Conservation (phyloP, 306 rosid species). For the Abrus pulchellus region DNA sequence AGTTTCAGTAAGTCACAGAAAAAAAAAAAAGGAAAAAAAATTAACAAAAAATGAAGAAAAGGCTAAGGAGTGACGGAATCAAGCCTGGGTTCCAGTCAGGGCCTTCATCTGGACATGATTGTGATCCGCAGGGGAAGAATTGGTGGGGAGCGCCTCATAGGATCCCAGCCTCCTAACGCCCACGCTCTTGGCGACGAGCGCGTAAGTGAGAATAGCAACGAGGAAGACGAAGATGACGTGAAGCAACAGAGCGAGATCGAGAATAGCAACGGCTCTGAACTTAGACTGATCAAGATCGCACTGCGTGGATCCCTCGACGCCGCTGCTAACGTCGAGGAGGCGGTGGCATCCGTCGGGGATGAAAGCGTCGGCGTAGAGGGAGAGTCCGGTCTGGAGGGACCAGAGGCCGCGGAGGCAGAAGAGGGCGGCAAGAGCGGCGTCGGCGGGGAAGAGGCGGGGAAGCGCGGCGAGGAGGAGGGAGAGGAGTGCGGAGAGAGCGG, state of each 20-base stretch:
- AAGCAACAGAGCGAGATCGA: constrained; percentile 76
- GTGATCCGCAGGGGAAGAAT: constrained; percentile 60
- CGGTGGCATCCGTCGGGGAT: constrained; percentile 94
- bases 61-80: constrained; percentile 39
- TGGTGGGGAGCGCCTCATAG: constrained; percentile 75
- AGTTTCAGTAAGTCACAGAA: constrained; percentile 33
- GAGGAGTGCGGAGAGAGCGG: constrained; percentile 60
- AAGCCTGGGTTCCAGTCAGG: constrained; percentile 91
- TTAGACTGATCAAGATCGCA: constrained; percentile 88
- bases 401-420: constrained; percentile 83
- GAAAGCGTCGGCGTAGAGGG: constrained; percentile 86
- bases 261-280: constrained; percentile 79
- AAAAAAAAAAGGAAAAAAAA: neutral
- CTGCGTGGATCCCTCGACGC: constrained; percentile 87
- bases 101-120: constrained; percentile 90
- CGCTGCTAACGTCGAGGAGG: constrained; percentile 74
- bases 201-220: constrained; percentile 62
- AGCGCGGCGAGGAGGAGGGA: constrained; percentile 65
- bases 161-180: constrained; percentile 71
- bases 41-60: neutral
- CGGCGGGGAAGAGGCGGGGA: constrained; percentile 81
- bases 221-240: constrained; percentile 72
- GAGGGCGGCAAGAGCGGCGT: constrained; percentile 63
- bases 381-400: constrained; percentile 83
- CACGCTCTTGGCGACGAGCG: constrained; percentile 56